Percentiles rank a stretch among this genome's conserved stretches.
These are phyloP conservation scores for Ophiostoma triangulosporum DNA, from an alignment of 2,329 filamentous ascomycete genomes.

Conservation along the genomic window DNA sequence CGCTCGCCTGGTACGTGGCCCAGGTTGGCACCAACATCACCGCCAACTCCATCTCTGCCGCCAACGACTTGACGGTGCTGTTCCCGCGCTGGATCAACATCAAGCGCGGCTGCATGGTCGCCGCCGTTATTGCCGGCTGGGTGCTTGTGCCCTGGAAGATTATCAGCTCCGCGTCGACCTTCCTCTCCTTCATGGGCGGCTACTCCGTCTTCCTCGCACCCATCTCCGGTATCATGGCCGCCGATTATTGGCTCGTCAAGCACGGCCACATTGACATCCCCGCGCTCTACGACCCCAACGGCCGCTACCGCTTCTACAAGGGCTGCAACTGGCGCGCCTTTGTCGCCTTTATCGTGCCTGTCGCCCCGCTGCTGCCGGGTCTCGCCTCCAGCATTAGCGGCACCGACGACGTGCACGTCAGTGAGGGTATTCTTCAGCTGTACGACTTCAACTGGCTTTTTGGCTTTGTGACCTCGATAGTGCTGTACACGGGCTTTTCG, in stretches of 20 bases:
- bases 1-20: slow-evolving; percentile 38
- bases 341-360: slow-evolving; percentile 16
- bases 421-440: slow-evolving; percentile 34
- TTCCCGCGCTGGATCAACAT: slow-evolving; percentile 42
- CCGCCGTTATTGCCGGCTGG: slow-evolving; percentile 43
- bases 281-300: slow-evolving; percentile 27
- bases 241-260: slow-evolving; percentile 28
- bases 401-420: slow-evolving; percentile 10
- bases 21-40: slow-evolving; percentile 44
- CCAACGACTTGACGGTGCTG: slow-evolving; percentile 42
- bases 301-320: slow-evolving; percentile 24
- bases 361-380: slow-evolving; percentile 21
- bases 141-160: slow-evolving; percentile 54
- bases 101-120: slow-evolving; percentile 40
- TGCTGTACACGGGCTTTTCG: slow-evolving; percentile 41
- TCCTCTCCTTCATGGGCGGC: slow-evolving; percentile 53
- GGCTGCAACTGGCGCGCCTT: slow-evolving; percentile 18
- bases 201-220: slow-evolving; percentile 32
- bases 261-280: slow-evolving; percentile 26
- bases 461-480: slow-evolving; percentile 41
- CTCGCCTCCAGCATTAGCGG: slow-evolving; percentile 17
- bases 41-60: slow-evolving; percentile 38
- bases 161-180: slow-evolving; percentile 40
- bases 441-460: slow-evolving; percentile 56
- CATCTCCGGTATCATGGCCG: slow-evolving; percentile 27